phyloP scores from a whole-genome alignment of 768 basidiomycete species.

The Rhodotorula babjevae region DNA sequence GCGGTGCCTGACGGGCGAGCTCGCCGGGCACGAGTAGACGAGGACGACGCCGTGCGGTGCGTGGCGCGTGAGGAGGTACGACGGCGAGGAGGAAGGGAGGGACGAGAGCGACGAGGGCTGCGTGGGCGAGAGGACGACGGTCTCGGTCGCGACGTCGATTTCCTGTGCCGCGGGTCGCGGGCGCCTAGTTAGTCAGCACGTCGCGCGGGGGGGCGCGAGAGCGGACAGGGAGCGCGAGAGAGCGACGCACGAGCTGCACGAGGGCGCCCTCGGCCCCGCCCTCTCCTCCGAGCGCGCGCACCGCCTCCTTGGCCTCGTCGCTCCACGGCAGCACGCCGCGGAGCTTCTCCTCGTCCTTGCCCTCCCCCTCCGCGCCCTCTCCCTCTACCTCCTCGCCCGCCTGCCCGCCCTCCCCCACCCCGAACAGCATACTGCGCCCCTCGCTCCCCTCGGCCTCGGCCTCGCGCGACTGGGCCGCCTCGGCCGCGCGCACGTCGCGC shows the following conservation, averaged over 20 bases:
- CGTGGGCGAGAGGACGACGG: conserved; percentile 57
- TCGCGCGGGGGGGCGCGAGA: conserved; percentile 37
- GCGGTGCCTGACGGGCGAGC: conserved; percentile 72
- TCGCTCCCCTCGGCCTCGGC: too few relatives aligned
- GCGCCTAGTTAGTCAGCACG: conserved; percentile 12
- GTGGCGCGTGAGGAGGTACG: conserved; percentile 23
- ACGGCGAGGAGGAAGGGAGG: conserved; percentile 12
- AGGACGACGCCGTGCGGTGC: conserved; percentile 34
- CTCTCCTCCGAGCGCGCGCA: conserved; percentile 57
- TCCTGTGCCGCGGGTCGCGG: conserved; percentile 50
- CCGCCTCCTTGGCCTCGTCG: conserved; percentile 60
- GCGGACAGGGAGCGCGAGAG: conserved; percentile 52
- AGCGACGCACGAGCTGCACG: conserved; percentile 39
- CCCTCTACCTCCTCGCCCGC: neutral
- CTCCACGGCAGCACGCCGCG: conserved; percentile 54
- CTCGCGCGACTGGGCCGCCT: too few relatives aligned
- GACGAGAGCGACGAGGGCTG: conserved; percentile 53
- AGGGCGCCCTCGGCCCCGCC: conserved; percentile 44
- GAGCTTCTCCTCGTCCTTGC: neutral
- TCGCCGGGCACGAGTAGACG: conserved; percentile 74
- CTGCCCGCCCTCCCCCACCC: too few relatives aligned
- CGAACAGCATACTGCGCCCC: neutral
- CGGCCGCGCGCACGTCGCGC: conserved; percentile 68
- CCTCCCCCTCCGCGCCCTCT: neutral
- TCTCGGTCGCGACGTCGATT: conserved; percentile 64